Evolutionary conservation across 306 rosid species (phyloP).

Genomic region (Myrica gale): DNA sequence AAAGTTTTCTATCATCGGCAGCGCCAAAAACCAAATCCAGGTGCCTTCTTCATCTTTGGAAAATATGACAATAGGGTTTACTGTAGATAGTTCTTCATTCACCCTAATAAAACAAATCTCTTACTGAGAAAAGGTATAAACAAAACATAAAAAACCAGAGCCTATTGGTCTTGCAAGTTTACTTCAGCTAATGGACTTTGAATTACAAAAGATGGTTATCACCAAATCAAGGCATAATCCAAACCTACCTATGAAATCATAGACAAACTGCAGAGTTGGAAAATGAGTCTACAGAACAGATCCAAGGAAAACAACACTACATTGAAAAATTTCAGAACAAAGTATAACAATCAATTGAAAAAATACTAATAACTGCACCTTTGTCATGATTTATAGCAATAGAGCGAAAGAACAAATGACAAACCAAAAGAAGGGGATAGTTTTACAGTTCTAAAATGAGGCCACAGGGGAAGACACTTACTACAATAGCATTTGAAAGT

Average conservation of each 20-base stretch:
- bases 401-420: neutral
- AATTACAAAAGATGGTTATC: neutral
- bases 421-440: slow-evolving; percentile 9
- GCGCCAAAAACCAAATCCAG: slow-evolving; percentile 11
- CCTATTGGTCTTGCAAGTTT: neutral
- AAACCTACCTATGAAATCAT: neutral
- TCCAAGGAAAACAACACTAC: neutral
- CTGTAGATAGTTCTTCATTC: neutral
- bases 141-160: neutral
- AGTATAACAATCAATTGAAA: neutral
- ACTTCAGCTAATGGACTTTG: neutral
- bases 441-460: neutral
- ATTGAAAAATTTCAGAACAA: neutral
- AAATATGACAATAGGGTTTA: neutral
- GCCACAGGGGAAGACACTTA: slow-evolving; percentile 32
- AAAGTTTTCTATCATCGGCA: slow-evolving; percentile 16
- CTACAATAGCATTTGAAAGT: slow-evolving; percentile 93
- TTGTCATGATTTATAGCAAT: neutral
- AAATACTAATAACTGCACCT: neutral
- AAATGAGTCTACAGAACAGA: neutral
- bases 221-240: neutral
- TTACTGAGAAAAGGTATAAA: no score
- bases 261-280: neutral
- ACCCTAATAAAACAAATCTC: neutral
- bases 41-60: neutral